Evolutionary conservation across 192 early-diverging fungal genomes (phyloP), one percentile per base, ranked within the genome.

Genomic region (Coemansia sp.): DNA sequence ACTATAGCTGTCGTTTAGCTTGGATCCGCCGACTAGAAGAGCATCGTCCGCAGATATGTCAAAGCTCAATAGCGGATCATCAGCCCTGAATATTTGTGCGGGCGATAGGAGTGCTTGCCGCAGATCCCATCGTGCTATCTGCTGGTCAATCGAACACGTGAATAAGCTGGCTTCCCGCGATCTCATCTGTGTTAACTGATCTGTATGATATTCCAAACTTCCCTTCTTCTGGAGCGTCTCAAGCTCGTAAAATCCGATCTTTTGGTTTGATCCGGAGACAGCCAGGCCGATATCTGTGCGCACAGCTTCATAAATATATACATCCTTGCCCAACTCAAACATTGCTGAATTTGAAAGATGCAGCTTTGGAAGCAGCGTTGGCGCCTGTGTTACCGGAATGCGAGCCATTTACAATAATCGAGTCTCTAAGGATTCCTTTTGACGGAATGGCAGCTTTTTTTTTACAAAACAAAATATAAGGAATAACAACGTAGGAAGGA

Each of bases 71-170:
- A 85, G 75, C 24, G 89, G 89, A 8, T 64, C 68, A 8, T 60
- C 63, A 0, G 79, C 38, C 1, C 45, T 67, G 62, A 84, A 84
- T 5, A 60, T 60, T 10, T 72, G 60, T 12, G 73, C 65, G 12
- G 81, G 76, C 9, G 57, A 35, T 6, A n/a, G 52, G 16, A 63
- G 53, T 6, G 70, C 41, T 35, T 76, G 77, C 35, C 92, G 85
- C 65, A 93, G 60, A 68, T 93, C 92, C 91, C 91, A 91, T 21
- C 82, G 64, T 35, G 84, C 87, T 6, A 91, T 62, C n/a, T 69
- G 67, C 2, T 86, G 84, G 62, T 93, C 92, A 34, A 84, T 78
- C 26, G 90, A 89, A 58, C 87, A 81, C 60, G 88, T 86, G 26
- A 92, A 60, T 4, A 89, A 85, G 14, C 83, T 83, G 55, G 88